Evolutionary conservation across 345 rosid genomes (phyloP), one percentile per base, ranked within the genome.

Genomic region (Syzygium aqueum): DNA sequence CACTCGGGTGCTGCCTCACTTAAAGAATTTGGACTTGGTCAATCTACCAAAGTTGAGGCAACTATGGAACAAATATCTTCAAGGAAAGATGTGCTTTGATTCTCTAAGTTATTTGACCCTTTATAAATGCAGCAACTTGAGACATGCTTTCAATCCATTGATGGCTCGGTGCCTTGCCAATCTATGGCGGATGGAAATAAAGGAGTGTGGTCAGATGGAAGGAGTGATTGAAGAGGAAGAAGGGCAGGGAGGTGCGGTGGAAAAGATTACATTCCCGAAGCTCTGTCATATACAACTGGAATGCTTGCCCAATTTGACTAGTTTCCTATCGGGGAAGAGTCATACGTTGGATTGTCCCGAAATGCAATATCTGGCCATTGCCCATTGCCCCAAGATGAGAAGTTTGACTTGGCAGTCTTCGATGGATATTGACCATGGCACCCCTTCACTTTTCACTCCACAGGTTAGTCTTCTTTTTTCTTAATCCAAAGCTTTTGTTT

Each of bases 21-120:
- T 61, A n/a, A 0, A 0, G 0, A 0, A 0, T 3, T 0, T 54
- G 1, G 0, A 3, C 27, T 22, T 22, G 27, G 12, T 63, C 21
- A 14, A 63, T 14, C 37, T 63, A 63, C 77, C 77, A 14, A n/a
- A 63, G 21, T 63, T 63, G 40, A 63, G 37, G 77, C 21, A 2
- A 28, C 5, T 28, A 3, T 63, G 77, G 77, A 28, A 63, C 1
- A 14, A 6, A 63, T 10, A 63, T 63, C 77, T 63, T 8, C 19
- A 52, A 50, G 37, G 17, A 83, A 6, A 0, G 0, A 0, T 28
- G 11, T 2, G 5, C 77, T 28, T 28, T 2, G 4, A 3, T 30
- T 65, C 22, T 65, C 43, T 30, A 65, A 1, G 1, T 43, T 1
- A 4, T 15, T 5, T 52, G 6, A 52, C 1, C 5, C 21, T 52